Conservation (phyloP, 106 monocot species). For the Phalaenopsis aphrodite region DNA sequence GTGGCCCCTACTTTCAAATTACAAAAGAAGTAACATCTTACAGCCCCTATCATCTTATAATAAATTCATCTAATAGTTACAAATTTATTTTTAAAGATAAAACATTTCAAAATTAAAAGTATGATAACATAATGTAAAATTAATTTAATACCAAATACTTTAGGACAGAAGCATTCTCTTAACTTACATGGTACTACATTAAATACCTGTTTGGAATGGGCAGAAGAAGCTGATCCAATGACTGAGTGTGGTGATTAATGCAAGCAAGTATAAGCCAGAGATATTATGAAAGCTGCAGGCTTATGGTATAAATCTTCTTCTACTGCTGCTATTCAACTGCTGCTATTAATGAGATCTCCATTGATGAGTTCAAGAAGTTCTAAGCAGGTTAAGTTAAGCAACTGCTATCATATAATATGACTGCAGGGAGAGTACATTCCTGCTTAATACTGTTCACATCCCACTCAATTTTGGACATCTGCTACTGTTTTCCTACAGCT, state of each 20-base stretch:
- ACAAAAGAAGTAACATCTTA: too few species aligned
- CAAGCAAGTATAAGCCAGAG: not conserved
- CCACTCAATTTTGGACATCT: not conserved
- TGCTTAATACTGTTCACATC: not conserved
- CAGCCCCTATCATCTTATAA: too few species aligned
- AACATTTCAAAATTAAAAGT: too few species aligned
- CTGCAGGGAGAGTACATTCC: conserved; percentile 1
- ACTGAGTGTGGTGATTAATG: not conserved
- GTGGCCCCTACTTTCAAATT: too few species aligned
- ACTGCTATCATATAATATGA: not conserved
- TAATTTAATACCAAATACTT: too few species aligned
- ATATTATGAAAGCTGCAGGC: not conserved
- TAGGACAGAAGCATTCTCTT: not conserved
- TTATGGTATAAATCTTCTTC: not conserved
- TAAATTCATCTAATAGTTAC: too few species aligned
- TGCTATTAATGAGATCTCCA: not conserved
- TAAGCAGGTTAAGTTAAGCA: not conserved
- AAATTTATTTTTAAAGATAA: too few species aligned
- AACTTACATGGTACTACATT: not conserved
- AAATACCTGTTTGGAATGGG: not conserved
- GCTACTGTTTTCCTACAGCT: not conserved
- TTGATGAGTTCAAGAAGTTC: not conserved
- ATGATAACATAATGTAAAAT: too few species aligned
- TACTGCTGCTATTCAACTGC: not conserved
- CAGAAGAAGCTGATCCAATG: not conserved